Evolutionary conservation across 805 yeast genomes (phyloP), one percentile per base, ranked within the genome.

Genomic region (Lachancea nothofagi): DNA sequence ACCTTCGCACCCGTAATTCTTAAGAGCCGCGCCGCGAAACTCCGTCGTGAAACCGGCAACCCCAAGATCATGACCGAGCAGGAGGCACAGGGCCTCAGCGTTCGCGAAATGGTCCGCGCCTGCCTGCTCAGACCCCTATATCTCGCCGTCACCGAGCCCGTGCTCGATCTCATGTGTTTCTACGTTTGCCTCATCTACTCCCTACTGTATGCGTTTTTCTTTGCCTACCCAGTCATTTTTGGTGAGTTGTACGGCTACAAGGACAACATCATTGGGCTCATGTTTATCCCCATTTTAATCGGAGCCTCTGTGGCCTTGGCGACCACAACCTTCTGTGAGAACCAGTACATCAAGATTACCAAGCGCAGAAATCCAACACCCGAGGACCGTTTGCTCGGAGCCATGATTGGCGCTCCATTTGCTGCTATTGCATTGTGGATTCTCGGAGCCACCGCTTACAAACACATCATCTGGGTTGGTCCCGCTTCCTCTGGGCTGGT

Each of bases 221-320:
- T 87, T 66, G 96, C 97, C 0, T 88, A 83, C 65, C 97, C 97
- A 4, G 95, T 82, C 38, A 85, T 88, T 38, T 88, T 88, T 61
- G 74, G 71, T 40, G 83, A 79, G 40, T 70, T 87, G 39, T 84
- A 88, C 55, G 86, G 79, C 34, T 87, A 70, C 63, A 71, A 80
- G 49, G 95, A 86, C 61, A 84, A 85, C 51, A 69, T 71, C 38
- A 78, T 83, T 49, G 96, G 96, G 25, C 66, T 88, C 51, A 85
- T 89, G 95, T 74, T 84, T 51, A 82, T 88, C 53, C 96, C 96
- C 18, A 88, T 88, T 54, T 66, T 88, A 47, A 85, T 88, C 43
- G 97, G 97, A 48, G 96, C 96, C 1, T 61, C 67, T 12, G 61
- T 78, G 29, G 95, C 95, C 0, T 67, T 88, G 25, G 50, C 66